phyloP scores from a whole-genome alignment of 495 filamentous ascomycete species.

The Penicillium diatomitis region DNA sequence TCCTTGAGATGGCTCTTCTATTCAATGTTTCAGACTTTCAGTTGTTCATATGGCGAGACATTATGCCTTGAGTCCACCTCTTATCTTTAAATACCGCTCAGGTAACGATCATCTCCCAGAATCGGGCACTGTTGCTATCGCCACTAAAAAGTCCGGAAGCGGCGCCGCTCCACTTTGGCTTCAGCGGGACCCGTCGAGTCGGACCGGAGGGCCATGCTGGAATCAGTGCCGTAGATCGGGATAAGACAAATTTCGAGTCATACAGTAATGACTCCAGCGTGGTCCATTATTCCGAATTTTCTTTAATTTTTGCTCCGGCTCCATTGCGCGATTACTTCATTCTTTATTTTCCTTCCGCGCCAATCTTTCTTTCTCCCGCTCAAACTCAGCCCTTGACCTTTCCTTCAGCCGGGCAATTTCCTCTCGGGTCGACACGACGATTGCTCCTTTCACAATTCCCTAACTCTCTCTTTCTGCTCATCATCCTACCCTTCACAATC shows the following conservation, averaged over 20 bases:
- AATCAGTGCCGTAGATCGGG: constrained; percentile 20
- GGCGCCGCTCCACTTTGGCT: constrained; percentile 16
- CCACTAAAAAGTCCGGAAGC: constrained; percentile 14
- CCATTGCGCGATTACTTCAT: not conserved
- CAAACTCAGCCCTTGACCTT: too few relatives aligned
- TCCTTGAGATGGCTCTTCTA: too few relatives aligned
- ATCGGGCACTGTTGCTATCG: constrained; percentile 6
- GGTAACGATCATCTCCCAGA: constrained; percentile 6
- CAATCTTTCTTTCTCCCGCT: not conserved
- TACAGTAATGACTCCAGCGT: not conserved
- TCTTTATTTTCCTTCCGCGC: not conserved
- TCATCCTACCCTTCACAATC: constrained; percentile 9
- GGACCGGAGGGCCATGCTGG: constrained; percentile 22
- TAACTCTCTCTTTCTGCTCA: not conserved
- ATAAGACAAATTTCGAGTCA: constrained; percentile 7
- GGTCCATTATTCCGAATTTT: constrained; percentile 5
- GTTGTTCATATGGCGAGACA: too few relatives aligned
- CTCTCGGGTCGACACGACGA: not conserved
- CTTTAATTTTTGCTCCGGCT: constrained; percentile 3
- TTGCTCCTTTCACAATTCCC: not conserved
- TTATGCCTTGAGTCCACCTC: not conserved
- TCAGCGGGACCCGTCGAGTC: constrained; percentile 19
- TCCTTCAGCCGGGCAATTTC: not conserved
- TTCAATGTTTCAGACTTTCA: too few relatives aligned
- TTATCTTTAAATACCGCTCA: constrained; percentile 5